phyloP scores from a whole-genome alignment of 805 yeast species.

The Vanderwaltozyma tropicalis region DNA sequence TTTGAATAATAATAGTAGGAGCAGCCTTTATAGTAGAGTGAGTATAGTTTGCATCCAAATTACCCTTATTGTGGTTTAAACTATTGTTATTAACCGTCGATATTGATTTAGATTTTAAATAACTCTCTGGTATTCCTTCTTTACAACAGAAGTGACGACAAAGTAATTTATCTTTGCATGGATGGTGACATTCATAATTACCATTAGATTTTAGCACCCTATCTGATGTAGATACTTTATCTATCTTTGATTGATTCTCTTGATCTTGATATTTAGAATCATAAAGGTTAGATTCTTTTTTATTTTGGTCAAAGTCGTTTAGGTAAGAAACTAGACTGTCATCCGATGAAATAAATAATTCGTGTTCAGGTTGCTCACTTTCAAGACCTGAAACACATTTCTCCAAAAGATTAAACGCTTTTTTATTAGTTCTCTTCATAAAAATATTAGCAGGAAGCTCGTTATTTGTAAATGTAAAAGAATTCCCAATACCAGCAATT shows the following conservation, averaged over 20 bases:
- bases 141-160: constrained; percentile 42
- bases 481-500: constrained; percentile 26
- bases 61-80: no score
- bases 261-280: neutral
- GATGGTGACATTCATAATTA: constrained; percentile 33
- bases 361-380: constrained; percentile 6
- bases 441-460: constrained; percentile 1
- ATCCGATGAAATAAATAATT: constrained; percentile 12
- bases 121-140: constrained; percentile 30
- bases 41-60: no score
- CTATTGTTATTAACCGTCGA: no score
- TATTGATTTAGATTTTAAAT: constrained; percentile 1
- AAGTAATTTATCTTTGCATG: constrained; percentile 29
- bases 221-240: neutral
- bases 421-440: no score
- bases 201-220: constrained; percentile 21
- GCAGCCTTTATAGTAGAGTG: no score
- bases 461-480: constrained; percentile 3
- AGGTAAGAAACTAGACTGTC: constrained; percentile 22
- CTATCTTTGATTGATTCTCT: neutral
- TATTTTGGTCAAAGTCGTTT: constrained; percentile 5
- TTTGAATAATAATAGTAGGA: neutral
- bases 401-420: no score
- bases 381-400: no score
- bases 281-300: neutral